Conservation (phyloP, 305 asterid genomes). For the Rubia peregrina region DNA sequence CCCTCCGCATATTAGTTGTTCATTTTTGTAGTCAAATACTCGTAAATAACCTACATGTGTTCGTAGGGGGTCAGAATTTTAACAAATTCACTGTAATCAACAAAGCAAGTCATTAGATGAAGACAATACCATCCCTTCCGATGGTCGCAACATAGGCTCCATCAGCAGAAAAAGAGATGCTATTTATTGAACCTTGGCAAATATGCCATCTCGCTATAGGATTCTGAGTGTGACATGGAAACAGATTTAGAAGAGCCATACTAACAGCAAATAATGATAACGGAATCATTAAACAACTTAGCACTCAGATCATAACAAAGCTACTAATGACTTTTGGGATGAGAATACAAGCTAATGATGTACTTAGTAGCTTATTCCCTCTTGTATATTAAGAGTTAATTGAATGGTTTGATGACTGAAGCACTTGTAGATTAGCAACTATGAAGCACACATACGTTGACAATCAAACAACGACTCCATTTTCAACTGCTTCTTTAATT, state of each 20-base stretch:
- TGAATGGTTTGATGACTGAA: background rate
- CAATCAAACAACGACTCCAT: background rate
- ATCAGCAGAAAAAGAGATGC: conserved; percentile 76
- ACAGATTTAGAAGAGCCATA: background rate
- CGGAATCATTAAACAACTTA: background rate
- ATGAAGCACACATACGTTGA: background rate
- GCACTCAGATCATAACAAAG: background rate
- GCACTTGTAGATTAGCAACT: background rate
- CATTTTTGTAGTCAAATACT: conserved; percentile 86
- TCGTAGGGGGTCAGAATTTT: conserved; percentile 13
- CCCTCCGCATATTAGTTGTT: conserved; percentile 88
- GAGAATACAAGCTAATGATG: background rate
- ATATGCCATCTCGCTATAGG: conserved; percentile 99
- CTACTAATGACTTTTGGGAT: background rate
- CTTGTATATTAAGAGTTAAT: background rate
- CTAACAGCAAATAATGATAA: conserved; percentile 4
- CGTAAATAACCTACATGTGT: conserved; percentile 70
- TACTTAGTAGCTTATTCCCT: background rate
- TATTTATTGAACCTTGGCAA: conserved; percentile 88
- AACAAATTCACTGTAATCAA: conserved; percentile 6
- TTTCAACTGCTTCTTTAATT: background rate
- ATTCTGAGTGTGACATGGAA: conserved; percentile 48
- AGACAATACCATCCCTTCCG: conserved; percentile 95
- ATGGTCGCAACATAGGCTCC: conserved; percentile 94
- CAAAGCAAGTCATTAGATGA: conserved; percentile 21